These are phyloP conservation scores for Ustilago nuda DNA, from an alignment of 1,284 basidiomycete genomes.

Conservation along the genomic window DNA sequence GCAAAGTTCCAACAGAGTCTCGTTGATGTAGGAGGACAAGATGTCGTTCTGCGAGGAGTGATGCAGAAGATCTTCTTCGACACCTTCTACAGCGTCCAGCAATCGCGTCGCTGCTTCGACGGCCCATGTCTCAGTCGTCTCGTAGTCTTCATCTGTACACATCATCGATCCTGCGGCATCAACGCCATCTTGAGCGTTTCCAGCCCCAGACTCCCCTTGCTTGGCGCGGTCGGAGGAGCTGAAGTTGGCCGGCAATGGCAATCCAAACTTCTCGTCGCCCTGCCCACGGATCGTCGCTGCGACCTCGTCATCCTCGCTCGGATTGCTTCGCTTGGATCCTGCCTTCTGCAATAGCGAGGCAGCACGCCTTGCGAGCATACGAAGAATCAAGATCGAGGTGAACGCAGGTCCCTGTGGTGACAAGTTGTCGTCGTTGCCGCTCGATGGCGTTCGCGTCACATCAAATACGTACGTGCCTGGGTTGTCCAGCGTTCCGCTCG, in stretches of 20 bases:
- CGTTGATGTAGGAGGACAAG: slow-evolving; percentile 61
- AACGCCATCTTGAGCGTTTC: background rate
- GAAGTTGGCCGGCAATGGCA: slow-evolving; percentile 55
- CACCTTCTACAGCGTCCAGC: slow-evolving; percentile 56
- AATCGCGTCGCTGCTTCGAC: slow-evolving; percentile 52
- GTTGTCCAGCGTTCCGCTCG: slow-evolving; percentile 59
- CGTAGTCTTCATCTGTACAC: slow-evolving; percentile 23
- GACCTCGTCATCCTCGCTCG: slow-evolving; percentile 25
- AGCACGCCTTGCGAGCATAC: slow-evolving; percentile 59
- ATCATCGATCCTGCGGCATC: background rate
- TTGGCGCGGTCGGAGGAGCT: slow-evolving; percentile 33
- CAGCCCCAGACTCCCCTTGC: slow-evolving; percentile 6
- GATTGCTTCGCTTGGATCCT: slow-evolving; percentile 32
- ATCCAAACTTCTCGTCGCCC: slow-evolving; percentile 61
- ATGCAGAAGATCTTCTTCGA: slow-evolving; percentile 58
- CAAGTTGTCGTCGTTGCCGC: slow-evolving; percentile 44
- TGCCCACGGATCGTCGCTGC: slow-evolving; percentile 38
- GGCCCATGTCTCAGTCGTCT: slow-evolving; percentile 42
- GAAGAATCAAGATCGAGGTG: slow-evolving; percentile 59
- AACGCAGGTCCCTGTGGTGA: slow-evolving; percentile 61
- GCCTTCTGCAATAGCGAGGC: slow-evolving; percentile 50
- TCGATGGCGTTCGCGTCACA: slow-evolving; percentile 64
- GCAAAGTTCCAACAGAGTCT: slow-evolving; percentile 58
- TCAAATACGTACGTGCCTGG: slow-evolving; percentile 59
- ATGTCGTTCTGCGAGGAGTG: slow-evolving; percentile 63